These are phyloP conservation scores for Thecaphora thlaspeos DNA, from an alignment of 1,284 basidiomycete genomes.

Conservation along the genomic window DNA sequence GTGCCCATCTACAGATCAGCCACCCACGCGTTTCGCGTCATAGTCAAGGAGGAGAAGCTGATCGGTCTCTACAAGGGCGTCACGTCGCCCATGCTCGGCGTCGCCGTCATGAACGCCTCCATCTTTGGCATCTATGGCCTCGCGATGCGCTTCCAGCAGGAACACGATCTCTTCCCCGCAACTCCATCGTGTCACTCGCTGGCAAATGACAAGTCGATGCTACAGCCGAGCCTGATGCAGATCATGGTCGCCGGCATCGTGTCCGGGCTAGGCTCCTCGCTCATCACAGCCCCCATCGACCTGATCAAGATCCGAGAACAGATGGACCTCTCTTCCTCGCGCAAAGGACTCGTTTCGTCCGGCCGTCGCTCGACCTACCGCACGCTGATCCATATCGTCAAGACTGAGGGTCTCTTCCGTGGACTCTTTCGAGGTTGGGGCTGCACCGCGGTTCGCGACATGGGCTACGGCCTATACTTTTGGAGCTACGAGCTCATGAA, in stretches of 20 bases:
- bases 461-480: conserved; percentile 51
- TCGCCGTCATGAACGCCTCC: conserved; percentile 54
- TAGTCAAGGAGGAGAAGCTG: conserved; percentile 40
- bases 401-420: conserved; percentile 13
- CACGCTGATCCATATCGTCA: conserved; percentile 21
- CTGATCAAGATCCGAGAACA: conserved; percentile 53
- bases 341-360: neutral
- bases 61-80: conserved; percentile 51
- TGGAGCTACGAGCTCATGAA: conserved; percentile 44
- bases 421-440: conserved; percentile 43
- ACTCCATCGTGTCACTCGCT: neutral
- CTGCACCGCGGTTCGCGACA: conserved; percentile 40
- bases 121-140: conserved; percentile 48
- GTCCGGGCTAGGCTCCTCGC: conserved; percentile 30
- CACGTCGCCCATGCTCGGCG: conserved; percentile 46
- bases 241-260: conserved; percentile 43
- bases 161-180: neutral
- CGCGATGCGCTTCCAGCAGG: conserved; percentile 23
- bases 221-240: conserved; percentile 12
- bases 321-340: conserved; percentile 13
- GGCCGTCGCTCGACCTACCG: conserved; percentile 7
- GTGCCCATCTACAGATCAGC: conserved; percentile 33
- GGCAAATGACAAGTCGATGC: neutral
- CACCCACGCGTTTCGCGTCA: conserved; percentile 43
- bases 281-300: conserved; percentile 51